Base-by-base conservation (phyloP, 1,139 yeast species). In the Candida sp. region DNA sequence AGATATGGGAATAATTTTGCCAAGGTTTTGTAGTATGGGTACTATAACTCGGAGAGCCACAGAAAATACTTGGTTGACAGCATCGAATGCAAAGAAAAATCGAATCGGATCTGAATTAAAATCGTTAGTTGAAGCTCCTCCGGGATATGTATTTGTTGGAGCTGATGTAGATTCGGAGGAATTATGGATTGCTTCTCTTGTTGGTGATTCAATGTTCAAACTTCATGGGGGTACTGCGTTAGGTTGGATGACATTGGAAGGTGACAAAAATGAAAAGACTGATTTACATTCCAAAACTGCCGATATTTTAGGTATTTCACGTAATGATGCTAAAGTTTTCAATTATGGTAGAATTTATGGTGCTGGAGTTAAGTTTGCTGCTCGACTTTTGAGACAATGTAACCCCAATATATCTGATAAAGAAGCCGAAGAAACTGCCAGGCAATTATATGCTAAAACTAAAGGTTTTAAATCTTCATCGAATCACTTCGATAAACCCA, bases 231-330 rank as follows among this genome's bases (percentile, higher is more conserved):
- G 95, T 12, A 89, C 99, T 0, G 96, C 98, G 0, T 75, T 95
- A 43, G 98, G 99, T 0, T 95, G 99, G 99, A 95, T 95, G 99
- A 91, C 98, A 1, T 73, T 95, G 43, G 99, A 95, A 70, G 99
- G 99, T 15, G 84, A 93, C 21, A 95, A 95, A 63, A 72, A 70
- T 45, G 93, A 87, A 46, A 95, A 91, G 8, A 95, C 99, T 0
- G 99, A 95, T 65, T 68, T 95, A 51, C 99, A 95, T 60, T 90
- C 98, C 1, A 90, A 88, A 54, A 95, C 99, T 0, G 97, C 99
- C 0, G 75, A 76, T 22, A 91, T 95, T 52, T 66, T 95, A 58
- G 96, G 96, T 0, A 93, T 95, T 44, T 82, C 88, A 21, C 77
- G 99, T 62, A 82, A 85, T 54, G 96, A 93, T 52, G 99, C 99